Base-by-base conservation (phyloP, 2,329 filamentous ascomycete genomes). In the Botrytis porri region DNA sequence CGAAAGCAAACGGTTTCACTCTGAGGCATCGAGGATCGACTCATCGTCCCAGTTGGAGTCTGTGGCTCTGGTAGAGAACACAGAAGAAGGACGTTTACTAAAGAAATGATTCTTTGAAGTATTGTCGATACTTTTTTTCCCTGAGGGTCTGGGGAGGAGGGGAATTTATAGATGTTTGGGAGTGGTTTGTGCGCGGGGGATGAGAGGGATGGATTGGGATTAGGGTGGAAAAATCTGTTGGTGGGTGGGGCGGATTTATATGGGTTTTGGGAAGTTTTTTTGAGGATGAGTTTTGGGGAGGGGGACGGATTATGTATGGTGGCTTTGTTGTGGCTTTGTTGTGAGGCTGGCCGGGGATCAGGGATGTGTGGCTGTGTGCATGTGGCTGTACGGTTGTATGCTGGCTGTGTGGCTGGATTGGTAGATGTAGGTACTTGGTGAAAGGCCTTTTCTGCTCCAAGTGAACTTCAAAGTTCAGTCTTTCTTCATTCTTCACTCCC, bases 41-140 rank as follows among this genome's bases (percentile, higher is more conserved):
- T 97, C 93, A 96, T 96, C 93, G 93, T 92, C 93, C 93, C 94
- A 93, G 92, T 90, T 95, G 89, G 90, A 90, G 89, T 93, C 91
- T 95, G 92, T 94, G 89, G 93, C 94, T 97, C 87, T 88, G 92
- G 88, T 94, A 88, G 89, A 90, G 89, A 95, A 92, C 90, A 93
- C 92, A 96, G 93, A 93, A 90, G 88, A 87, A 59, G 88, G 92
- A 94, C 90, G 90, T 93, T 88, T 91, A 95, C 94, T 97, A 94
- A 95, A 97, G 92, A 97, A 97, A 93, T 70, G 69, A 70, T 70
- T 70, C 69, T 70, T 63, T 70, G 69, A 69, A 66, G 37, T 63
- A 41, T 41, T 63, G 61, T 62, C 60, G 60, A 62, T 62, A 41
- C 12, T 41, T 62, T 62, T 48, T 62, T 62, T 41, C 35, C 60